Evolutionary conservation across 148 eudicot genomes (phyloP).

Genomic region (Drosera capensis): DNA sequence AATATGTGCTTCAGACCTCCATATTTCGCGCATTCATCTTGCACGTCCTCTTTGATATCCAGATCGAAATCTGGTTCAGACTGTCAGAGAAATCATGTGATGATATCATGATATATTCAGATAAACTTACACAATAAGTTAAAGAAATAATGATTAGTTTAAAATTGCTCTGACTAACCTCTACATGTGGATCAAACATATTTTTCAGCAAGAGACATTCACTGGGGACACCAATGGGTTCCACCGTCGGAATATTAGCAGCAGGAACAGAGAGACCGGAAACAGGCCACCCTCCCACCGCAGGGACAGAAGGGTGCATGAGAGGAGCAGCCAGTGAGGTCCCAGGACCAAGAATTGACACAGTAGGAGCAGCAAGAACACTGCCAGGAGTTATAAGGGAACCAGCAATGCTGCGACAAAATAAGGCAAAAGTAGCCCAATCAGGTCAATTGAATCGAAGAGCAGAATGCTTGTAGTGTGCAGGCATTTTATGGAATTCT

Average conservation of each 20-base stretch:
- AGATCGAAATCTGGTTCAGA: constrained; percentile 67
- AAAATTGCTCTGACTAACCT: constrained; percentile 57
- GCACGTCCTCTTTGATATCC: constrained; percentile 71
- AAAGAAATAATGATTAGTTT: background rate
- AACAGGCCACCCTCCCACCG: constrained; percentile 24
- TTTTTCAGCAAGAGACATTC: constrained; percentile 72
- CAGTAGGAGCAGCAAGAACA: constrained; percentile 16
- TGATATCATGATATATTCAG: constrained; percentile 3
- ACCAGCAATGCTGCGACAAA: constrained; percentile 31
- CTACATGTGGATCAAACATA: constrained; percentile 71
- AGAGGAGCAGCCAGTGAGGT: constrained; percentile 16
- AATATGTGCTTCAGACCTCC: constrained; percentile 50
- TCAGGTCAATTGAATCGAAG: too few species aligned
- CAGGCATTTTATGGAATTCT: too few species aligned
- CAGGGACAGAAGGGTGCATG: constrained; percentile 12
- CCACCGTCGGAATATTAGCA: constrained; percentile 28
- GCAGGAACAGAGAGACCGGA: constrained; percentile 35
- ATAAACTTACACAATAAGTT: background rate
- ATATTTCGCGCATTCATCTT: constrained; percentile 54
- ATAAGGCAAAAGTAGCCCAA: background rate
- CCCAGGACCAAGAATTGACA: constrained; percentile 18
- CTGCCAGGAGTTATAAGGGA: constrained; percentile 17
- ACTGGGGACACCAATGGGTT: constrained; percentile 52
- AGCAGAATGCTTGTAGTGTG: too few species aligned
- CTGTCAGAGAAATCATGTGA: constrained; percentile 20